A percentile compares a stretch with the other conserved stretches of the same genome.
These are phyloP conservation scores for Oligophagozyma castellii DNA, from an alignment of 1,139 yeast species.

Conservation along the genomic window DNA sequence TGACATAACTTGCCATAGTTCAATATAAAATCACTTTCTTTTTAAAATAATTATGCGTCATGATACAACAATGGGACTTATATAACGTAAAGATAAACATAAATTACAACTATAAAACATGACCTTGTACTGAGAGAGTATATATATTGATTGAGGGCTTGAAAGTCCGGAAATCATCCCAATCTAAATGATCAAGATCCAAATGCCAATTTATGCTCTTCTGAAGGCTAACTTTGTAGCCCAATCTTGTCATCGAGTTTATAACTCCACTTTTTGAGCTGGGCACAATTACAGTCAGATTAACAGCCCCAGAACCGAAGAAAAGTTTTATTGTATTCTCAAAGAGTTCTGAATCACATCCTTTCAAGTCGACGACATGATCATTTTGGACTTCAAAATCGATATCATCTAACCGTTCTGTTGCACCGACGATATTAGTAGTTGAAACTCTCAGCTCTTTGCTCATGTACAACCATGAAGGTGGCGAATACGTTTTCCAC, in stretches of 20 bases:
- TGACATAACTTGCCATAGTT: too few species aligned
- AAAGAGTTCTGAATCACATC: constrained; percentile 20
- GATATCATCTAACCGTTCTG: constrained; percentile 11
- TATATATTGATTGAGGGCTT: too few species aligned
- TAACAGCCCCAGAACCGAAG: not conserved
- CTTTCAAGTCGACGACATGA: constrained; percentile 28
- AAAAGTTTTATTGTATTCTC: constrained; percentile 12
- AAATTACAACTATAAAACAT: too few species aligned
- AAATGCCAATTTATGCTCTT: constrained; percentile 1
- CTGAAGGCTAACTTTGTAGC: too few species aligned
- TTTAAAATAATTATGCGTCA: too few species aligned
- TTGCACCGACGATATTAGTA: constrained; percentile 13
- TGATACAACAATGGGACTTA: too few species aligned
- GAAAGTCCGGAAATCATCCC: constrained; percentile 31
- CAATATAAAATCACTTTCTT: too few species aligned
- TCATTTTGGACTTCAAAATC: constrained; percentile 10
- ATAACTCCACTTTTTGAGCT: too few species aligned
- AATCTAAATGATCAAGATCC: constrained; percentile 45
- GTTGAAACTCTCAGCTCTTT: constrained; percentile 17
- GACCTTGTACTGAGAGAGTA: too few species aligned
- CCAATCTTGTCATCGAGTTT: too few species aligned
- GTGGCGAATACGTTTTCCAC: constrained; percentile 96
- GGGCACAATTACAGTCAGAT: not conserved
- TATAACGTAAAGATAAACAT: too few species aligned
- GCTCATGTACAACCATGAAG: constrained; percentile 66